Conservation (phyloP, 2,329 filamentous ascomycete species). For the Botryotinia narcissicola region DNA sequence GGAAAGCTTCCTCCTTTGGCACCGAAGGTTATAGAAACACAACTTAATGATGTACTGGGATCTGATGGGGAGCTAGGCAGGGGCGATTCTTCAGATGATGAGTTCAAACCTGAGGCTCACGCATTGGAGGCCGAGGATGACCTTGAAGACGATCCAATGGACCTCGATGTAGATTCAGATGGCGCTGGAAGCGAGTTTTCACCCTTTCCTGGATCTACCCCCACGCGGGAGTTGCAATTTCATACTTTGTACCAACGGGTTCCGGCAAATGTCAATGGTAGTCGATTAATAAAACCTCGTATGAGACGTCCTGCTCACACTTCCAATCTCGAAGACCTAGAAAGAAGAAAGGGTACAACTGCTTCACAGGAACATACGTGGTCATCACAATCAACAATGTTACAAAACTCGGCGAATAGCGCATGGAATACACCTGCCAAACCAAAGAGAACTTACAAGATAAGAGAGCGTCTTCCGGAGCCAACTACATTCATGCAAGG, state of each 20-base stretch:
- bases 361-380: constrained; percentile 22
- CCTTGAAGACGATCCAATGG: constrained; percentile 14
- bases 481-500: constrained; percentile 37
- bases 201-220: background rate
- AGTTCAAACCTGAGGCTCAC: constrained; percentile 9
- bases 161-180: constrained; percentile 13
- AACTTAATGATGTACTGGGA: constrained; percentile 7
- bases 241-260: background rate
- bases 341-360: constrained; percentile 13
- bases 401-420: constrained; percentile 33
- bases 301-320: background rate
- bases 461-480: constrained; percentile 31
- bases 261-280: background rate
- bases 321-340: constrained; percentile 20
- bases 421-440: constrained; percentile 31
- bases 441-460: constrained; percentile 12
- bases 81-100: constrained; percentile 14
- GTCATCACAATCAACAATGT: constrained; percentile 23
- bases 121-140: background rate
- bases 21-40: background rate
- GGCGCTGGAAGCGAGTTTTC: constrained; percentile 10
- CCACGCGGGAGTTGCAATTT: background rate
- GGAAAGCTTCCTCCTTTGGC: constrained; percentile 10
- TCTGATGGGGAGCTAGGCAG: constrained; percentile 1
- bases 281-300: background rate